Percentiles rank a stretch among this genome's conserved stretches.
Conservation (phyloP, 768 basidiomycete genomes). For the Rhodocollybia butyracea region DNA sequence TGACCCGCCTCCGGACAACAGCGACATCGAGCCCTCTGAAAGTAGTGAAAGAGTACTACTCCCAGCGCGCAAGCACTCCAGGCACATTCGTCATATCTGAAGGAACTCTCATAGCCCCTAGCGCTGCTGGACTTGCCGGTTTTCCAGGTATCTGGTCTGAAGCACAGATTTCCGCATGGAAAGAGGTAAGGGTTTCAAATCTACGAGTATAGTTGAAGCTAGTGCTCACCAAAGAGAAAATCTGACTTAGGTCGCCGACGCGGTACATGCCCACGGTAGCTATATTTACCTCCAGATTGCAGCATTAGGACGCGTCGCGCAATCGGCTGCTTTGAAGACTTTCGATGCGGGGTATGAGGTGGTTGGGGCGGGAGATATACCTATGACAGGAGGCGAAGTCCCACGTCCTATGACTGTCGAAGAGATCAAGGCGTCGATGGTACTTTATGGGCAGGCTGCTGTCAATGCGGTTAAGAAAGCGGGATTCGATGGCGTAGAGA, state of each 20-base stretch:
- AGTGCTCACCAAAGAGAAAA: background rate
- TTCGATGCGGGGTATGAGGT: conserved; percentile 1
- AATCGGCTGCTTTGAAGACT: background rate
- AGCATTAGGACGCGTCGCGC: conserved; percentile 35
- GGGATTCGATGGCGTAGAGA: conserved; percentile 55
- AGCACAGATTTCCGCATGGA: conserved; percentile 54
- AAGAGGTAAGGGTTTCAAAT: conserved; percentile 27
- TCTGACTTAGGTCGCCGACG: conserved; percentile 28
- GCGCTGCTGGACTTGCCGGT: conserved; percentile 26
- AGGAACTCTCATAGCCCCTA: conserved; percentile 34
- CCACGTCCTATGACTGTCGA: conserved; percentile 31
- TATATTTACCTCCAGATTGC: conserved; percentile 41
- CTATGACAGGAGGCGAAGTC: conserved; percentile 7
- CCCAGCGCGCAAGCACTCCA: conserved; percentile 30
- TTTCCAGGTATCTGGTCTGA: conserved; percentile 48
- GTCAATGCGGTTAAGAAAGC: conserved; percentile 36
- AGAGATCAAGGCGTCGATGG: conserved; percentile 34
- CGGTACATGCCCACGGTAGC: conserved; percentile 38
- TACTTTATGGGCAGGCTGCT: conserved; percentile 38
- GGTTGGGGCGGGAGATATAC: conserved; percentile 12
- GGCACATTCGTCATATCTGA: conserved; percentile 46
- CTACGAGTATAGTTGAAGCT: background rate
- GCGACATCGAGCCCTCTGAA: conserved; percentile 23
- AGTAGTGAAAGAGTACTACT: conserved; percentile 32
- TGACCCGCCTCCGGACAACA: conserved; percentile 29